Evolutionary conservation across 2,329 filamentous ascomycete species (phyloP), one percentile per base, ranked within the genome.

Genomic region (Incumbomyces lentus): DNA sequence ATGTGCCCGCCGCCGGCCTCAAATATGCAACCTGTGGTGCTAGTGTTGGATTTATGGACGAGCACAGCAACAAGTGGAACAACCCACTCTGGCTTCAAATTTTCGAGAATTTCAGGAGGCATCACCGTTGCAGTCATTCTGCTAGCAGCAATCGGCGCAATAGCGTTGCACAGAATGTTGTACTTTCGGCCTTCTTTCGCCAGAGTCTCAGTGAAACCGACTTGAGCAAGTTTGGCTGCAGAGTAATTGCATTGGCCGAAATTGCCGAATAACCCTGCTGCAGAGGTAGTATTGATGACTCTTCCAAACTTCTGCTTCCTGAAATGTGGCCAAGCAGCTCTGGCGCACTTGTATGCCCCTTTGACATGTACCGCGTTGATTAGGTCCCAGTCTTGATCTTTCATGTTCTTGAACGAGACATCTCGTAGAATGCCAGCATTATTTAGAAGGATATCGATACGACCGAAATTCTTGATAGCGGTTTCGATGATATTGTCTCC

Each of bases 361-460:
- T 81, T 84, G 59, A 95, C 81, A 68, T 98, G 90, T 48, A 96
- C 90, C 64, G 81, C 83, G 68, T 90, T 86, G 64, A 95, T 85
- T 57, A 95, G 71, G 64, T 98, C 90, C 92, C 92, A 98, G 67
- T 98, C 92, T 63, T 84, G 70, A 66, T 98, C 92, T 67, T 84
- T 92, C 79, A 96, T 93, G 71, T 96, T 96, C 78, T 95, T 95
- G 74, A 98, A 96, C 76, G 86, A 90, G 63, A 96, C 68, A 70
- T 96, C 89, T 51, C 90, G 84, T 50, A 95, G 76, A 62, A 96
- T 96, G 62, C 92, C 90, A 51, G 92, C 92, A 64, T 96, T 98
- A 77, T 98, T 98, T 70, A 98, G 83, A 59, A 98, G 81, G 54
- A 98, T 73, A 66, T 98, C 90, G 68, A 98, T 79, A 60, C 90